Evolutionary conservation across 495 filamentous ascomycete genomes (phyloP).

Genomic region (Aspergillus cavernicola): DNA sequence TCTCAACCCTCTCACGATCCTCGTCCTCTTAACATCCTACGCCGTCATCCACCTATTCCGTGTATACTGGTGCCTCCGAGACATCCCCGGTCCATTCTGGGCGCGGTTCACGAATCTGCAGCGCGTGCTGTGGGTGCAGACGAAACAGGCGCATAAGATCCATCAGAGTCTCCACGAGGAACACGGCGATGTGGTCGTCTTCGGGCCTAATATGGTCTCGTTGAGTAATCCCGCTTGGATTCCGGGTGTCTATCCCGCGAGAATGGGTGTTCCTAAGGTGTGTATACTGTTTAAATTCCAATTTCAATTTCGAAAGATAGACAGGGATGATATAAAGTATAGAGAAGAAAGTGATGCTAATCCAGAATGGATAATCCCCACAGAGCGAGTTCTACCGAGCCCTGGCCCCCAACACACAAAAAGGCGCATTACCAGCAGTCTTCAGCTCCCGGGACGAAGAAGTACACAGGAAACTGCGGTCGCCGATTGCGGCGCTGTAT

Average conservation of each 20-base stretch:
- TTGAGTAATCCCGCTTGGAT: neutral
- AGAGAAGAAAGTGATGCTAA: too few relatives aligned
- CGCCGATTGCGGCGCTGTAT: neutral
- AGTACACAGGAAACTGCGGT: neutral
- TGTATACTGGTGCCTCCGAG: neutral
- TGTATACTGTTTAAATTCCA: neutral
- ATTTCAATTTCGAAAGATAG: too few relatives aligned
- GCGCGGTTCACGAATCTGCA: neutral
- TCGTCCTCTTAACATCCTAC: neutral
- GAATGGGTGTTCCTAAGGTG: neutral
- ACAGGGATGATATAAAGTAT: too few relatives aligned
- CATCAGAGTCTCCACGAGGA: neutral
- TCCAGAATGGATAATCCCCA: too few relatives aligned
- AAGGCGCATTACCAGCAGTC: neutral
- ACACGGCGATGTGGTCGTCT: neutral
- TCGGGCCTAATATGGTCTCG: slow-evolving; percentile 2
- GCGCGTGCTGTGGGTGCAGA: neutral
- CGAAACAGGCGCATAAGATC: neutral
- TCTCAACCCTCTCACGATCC: neutral
- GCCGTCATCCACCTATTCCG: neutral
- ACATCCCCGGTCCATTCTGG: slow-evolving; percentile 1
- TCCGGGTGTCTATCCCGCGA: neutral
- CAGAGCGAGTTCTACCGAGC: neutral
- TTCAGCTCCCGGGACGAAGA: neutral
- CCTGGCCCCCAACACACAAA: neutral